Percentiles rank a stretch among this genome's conserved stretches.
phyloP scores from a whole-genome alignment of 352 stramenopile species.

The Elongisporangium prolatum region DNA sequence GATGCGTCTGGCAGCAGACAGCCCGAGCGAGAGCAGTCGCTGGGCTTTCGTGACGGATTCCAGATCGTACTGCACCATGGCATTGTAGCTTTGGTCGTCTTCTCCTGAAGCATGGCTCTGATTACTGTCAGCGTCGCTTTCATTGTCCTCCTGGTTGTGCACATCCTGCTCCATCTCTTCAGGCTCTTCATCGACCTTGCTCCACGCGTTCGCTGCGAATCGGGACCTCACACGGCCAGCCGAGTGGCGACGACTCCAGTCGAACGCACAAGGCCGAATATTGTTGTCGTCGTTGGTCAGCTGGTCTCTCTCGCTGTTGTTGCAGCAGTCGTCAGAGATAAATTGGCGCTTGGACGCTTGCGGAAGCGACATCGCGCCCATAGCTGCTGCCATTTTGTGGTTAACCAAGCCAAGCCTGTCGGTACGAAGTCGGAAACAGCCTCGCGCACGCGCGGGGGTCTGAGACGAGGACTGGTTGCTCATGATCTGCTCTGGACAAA shows the following conservation, averaged over 20 bases:
- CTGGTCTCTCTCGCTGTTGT: slow-evolving; percentile 6
- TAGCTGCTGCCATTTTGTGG: no score
- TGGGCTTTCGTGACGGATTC: not conserved
- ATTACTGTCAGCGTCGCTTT: slow-evolving; percentile 6
- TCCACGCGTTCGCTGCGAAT: slow-evolving; percentile 3
- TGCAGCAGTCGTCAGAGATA: not conserved
- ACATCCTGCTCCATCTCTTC: slow-evolving; percentile 3
- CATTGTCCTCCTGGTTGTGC: slow-evolving; percentile 1
- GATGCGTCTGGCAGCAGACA: not conserved
- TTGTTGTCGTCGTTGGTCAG: not conserved
- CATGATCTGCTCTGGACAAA: not conserved
- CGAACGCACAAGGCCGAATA: not conserved
- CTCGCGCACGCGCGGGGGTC: not conserved
- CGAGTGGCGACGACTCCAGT: not conserved
- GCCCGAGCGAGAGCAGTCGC: not conserved
- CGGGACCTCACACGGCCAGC: slow-evolving; percentile 4
- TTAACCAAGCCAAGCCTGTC: not conserved
- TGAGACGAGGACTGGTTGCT: not conserved
- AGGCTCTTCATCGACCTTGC: not conserved
- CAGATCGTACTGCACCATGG: slow-evolving; percentile 32
- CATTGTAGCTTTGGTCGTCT: slow-evolving; percentile 2
- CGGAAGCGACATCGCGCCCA: not conserved
- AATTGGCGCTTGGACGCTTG: not conserved
- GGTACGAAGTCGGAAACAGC: not conserved
- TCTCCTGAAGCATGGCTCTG: slow-evolving; percentile 4